phyloP scores from a whole-genome alignment of 1,139 yeast genomes.

The Chernovozyma aurita region DNA sequence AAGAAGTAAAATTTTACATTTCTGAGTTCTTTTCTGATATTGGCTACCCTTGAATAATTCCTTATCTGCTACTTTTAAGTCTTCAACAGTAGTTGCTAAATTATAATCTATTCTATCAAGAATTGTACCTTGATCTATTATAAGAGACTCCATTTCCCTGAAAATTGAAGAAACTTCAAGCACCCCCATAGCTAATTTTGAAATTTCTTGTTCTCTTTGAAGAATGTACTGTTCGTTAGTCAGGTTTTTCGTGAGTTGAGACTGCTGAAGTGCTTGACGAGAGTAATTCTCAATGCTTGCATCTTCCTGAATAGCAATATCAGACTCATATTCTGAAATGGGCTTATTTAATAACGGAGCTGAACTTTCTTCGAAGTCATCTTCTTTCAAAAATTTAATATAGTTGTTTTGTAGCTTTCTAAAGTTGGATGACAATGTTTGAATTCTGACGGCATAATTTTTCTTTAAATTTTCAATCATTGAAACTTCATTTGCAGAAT shows the following conservation, averaged over 20 bases:
- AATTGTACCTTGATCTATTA: conserved; percentile 92
- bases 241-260: conserved; percentile 40
- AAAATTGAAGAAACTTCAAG: conserved; percentile 89
- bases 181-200: conserved; percentile 88
- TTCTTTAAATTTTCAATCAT: conserved; percentile 80
- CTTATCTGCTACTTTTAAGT: conserved; percentile 71
- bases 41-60: conserved; percentile 72
- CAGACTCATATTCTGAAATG: conserved; percentile 21
- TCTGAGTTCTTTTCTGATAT: conserved; percentile 85
- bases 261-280: conserved; percentile 37
- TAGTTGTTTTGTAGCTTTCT: conserved; percentile 87
- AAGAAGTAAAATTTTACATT: conserved; percentile 81
- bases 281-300: conserved; percentile 24
- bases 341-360: conserved; percentile 25
- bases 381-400: conserved; percentile 69
- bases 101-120: conserved; percentile 92
- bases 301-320: conserved; percentile 1
- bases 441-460: conserved; percentile 80
- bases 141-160: conserved; percentile 86
- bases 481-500: conserved; percentile 47
- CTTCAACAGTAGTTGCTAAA: conserved; percentile 70
- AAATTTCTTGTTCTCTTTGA: conserved; percentile 85
- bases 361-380: conserved; percentile 46
- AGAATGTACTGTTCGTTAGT: conserved; percentile 44
- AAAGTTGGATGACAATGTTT: conserved; percentile 69